Evolutionary conservation across 2,329 filamentous ascomycete genomes (phyloP).

Genomic region (Microdochium bolleyi): DNA sequence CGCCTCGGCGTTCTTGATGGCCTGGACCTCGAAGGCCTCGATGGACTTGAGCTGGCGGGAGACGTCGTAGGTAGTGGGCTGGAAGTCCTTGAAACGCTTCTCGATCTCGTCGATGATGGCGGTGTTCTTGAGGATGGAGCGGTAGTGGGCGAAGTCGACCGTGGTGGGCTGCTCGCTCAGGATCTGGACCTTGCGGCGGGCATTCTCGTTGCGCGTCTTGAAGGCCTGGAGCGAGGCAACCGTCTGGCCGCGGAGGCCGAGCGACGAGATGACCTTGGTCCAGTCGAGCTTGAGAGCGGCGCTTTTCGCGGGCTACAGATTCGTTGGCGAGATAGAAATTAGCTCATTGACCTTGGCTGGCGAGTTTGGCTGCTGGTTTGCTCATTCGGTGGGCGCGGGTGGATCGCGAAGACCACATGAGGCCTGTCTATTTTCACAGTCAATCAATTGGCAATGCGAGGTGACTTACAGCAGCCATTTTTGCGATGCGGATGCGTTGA

Average conservation of each 20-base stretch:
- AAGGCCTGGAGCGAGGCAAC: constrained; percentile 86
- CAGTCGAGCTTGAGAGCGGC: constrained; percentile 99
- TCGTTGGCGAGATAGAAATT: constrained; percentile 33
- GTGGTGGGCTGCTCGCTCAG: constrained; percentile 78
- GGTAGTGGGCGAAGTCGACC: constrained; percentile 93
- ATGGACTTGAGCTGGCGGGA: constrained; percentile 93
- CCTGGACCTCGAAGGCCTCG: constrained; percentile 95
- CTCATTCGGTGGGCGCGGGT: not conserved
- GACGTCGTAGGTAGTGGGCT: constrained; percentile 90
- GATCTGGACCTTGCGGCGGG: constrained; percentile 81
- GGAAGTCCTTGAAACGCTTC: constrained; percentile 86
- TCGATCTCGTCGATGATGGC: constrained; percentile 94
- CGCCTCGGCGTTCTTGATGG: constrained; percentile 91
- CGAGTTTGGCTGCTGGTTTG: not conserved
- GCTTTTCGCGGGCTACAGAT: constrained; percentile 63
- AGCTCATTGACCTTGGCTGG: constrained; percentile 32
- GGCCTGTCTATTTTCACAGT: not conserved
- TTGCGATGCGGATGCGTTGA: constrained; percentile 34
- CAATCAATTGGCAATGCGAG: constrained; percentile 13
- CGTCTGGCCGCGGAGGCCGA: constrained; percentile 93
- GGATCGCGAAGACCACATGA: not conserved
- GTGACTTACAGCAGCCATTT: constrained; percentile 62
- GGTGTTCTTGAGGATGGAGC: constrained; percentile 88
- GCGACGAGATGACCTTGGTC: constrained; percentile 87
- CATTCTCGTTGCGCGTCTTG: constrained; percentile 99